Evolutionary conservation across 2,329 filamentous ascomycete species (phyloP).

Genomic region (Eurotiales sp.): DNA sequence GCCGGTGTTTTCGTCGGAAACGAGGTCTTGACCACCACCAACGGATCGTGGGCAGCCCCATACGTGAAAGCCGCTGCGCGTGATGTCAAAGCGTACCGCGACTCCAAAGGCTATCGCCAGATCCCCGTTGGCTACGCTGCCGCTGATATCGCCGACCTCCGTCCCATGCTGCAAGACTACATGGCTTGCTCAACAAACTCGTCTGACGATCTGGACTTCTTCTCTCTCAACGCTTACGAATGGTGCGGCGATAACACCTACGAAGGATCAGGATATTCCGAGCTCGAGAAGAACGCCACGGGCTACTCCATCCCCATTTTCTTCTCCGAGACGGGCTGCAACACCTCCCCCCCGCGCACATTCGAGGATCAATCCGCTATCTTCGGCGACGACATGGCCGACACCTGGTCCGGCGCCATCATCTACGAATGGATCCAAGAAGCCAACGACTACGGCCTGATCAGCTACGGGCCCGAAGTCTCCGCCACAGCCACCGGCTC

Average conservation of each 20-base stretch:
- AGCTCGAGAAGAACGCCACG: constrained; percentile 63
- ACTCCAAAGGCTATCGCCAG: constrained; percentile 69
- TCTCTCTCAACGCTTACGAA: constrained; percentile 79
- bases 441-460: constrained; percentile 74
- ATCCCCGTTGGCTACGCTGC: constrained; percentile 86
- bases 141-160: constrained; percentile 71
- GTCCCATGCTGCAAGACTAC: constrained; percentile 67
- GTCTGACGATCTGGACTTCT: constrained; percentile 72
- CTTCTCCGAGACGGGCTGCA: constrained; percentile 88
- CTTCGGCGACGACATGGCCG: constrained; percentile 68
- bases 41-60: constrained; percentile 64
- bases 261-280: constrained; percentile 63
- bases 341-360: constrained; percentile 44
- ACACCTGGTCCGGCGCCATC: constrained; percentile 70
- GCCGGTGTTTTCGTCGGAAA: constrained; percentile 86
- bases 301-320: constrained; percentile 80
- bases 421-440: constrained; percentile 91
- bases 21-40: constrained; percentile 61
- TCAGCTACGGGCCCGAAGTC: constrained; percentile 64
- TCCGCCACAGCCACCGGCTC: constrained; percentile 46
- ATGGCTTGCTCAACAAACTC: constrained; percentile 71
- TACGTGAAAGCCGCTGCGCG: constrained; percentile 78
- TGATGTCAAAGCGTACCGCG: constrained; percentile 78
- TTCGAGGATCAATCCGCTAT: constrained; percentile 68
- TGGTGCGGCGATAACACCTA: constrained; percentile 64